Evolutionary conservation across 306 rosid genomes (phyloP).

Genomic region (Carpinus viminea): DNA sequence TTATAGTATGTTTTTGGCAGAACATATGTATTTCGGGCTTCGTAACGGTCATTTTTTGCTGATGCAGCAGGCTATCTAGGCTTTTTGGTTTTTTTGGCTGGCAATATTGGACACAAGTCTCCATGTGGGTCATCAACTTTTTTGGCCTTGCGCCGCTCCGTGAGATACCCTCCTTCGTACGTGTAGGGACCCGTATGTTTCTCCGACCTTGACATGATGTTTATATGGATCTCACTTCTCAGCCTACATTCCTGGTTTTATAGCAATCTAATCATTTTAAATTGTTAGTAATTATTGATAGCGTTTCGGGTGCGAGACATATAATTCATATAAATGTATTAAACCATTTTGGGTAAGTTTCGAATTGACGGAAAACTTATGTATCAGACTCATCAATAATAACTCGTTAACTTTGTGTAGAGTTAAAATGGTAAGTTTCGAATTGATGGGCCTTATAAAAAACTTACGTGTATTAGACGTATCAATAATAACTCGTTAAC

Average conservation of each 20-base stretch:
- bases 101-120: constrained; percentile 6
- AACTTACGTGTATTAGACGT: too few relatives aligned
- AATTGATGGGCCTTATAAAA: too few relatives aligned
- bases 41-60: constrained; percentile 60
- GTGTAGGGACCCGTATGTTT: constrained; percentile 2
- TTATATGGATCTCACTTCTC: neutral
- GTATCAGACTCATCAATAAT: too few relatives aligned
- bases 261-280: neutral
- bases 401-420: too few relatives aligned
- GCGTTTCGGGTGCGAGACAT: too few relatives aligned
- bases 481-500: too few relatives aligned
- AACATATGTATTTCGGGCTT: neutral
- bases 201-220: neutral
- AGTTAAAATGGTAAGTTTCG: too few relatives aligned
- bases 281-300: too few relatives aligned
- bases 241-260: too few relatives aligned
- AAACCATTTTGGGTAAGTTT: too few relatives aligned
- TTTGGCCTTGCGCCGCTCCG: constrained; percentile 9
- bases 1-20: neutral
- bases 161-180: constrained; percentile 17
- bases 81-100: constrained; percentile 25
- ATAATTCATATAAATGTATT: too few relatives aligned
- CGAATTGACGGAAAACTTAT: too few relatives aligned
- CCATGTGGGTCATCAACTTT: constrained; percentile 32
- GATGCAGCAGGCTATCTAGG: neutral